phyloP scores from a whole-genome alignment of 2,329 filamentous ascomycete species.

The Juglanconis sp. region DNA sequence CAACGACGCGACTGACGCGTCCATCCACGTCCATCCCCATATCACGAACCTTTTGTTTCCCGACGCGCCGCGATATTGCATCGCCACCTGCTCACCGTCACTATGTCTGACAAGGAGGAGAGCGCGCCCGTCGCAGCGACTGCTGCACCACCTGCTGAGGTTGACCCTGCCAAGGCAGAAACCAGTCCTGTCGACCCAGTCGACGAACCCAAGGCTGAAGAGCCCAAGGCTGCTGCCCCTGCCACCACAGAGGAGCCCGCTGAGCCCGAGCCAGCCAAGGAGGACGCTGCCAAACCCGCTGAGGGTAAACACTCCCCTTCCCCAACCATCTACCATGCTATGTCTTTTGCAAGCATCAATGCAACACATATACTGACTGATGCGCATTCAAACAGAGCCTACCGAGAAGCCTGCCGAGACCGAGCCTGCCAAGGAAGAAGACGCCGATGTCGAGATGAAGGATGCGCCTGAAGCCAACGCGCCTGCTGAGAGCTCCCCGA shows the following conservation, averaged over 20 bases:
- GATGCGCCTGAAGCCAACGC: constrained; percentile 60
- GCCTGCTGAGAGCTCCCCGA: constrained; percentile 29
- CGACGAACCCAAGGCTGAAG: constrained; percentile 18
- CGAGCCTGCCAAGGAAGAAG: constrained; percentile 18
- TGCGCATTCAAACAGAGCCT: constrained; percentile 26
- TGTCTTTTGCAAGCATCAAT: background rate
- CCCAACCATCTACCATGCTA: background rate
- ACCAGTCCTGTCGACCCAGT: constrained; percentile 8
- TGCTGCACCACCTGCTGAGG: constrained; percentile 10
- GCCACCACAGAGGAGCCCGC: constrained; percentile 13
- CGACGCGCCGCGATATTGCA: constrained; percentile 25
- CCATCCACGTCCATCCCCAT: constrained; percentile 10
- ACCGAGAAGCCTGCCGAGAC: constrained; percentile 29
- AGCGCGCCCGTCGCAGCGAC: constrained; percentile 19
- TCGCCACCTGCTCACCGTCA: constrained; percentile 22
- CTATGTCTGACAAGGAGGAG: constrained; percentile 25
- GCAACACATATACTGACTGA: constrained; percentile 24
- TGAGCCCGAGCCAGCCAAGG: background rate
- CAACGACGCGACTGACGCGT: constrained; percentile 21
- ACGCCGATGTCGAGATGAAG: constrained; percentile 62
- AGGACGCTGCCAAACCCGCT: constrained; percentile 14
- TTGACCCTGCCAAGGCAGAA: constrained; percentile 1
- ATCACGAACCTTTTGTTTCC: constrained; percentile 13
- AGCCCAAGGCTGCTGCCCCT: constrained; percentile 12
- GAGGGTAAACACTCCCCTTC: constrained; percentile 20